Evolutionary conservation across 2,329 filamentous ascomycete genomes (phyloP).

Genomic region (Rhytidhysteron rufulum): DNA sequence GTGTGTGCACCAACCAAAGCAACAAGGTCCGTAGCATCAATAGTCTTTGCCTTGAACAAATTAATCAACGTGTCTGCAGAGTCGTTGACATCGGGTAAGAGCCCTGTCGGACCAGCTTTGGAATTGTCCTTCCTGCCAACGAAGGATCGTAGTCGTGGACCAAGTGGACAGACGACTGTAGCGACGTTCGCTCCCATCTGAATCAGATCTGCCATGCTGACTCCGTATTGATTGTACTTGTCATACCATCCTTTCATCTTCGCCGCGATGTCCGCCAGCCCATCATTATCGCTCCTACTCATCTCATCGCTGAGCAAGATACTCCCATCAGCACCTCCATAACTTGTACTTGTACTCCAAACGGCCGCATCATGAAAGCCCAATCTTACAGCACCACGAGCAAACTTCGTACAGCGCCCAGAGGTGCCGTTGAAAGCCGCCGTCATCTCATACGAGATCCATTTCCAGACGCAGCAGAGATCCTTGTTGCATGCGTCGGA

Average conservation of each 20-base stretch:
- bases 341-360: slow-evolving; percentile 15
- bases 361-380: slow-evolving; percentile 27
- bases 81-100: slow-evolving; percentile 30
- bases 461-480: slow-evolving; percentile 34
- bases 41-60: slow-evolving; percentile 37
- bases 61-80: slow-evolving; percentile 31
- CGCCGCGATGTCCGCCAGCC: slow-evolving; percentile 15
- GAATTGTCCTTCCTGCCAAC: slow-evolving; percentile 37
- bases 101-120: slow-evolving; percentile 27
- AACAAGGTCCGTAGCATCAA: slow-evolving; percentile 33
- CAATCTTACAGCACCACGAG: slow-evolving; percentile 20
- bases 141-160: slow-evolving; percentile 34
- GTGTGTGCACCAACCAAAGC: slow-evolving; percentile 37
- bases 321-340: slow-evolving; percentile 23
- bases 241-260: slow-evolving; percentile 7
- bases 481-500: slow-evolving; percentile 31
- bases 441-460: slow-evolving; percentile 32
- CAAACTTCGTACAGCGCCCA: slow-evolving; percentile 25
- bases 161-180: slow-evolving; percentile 36
- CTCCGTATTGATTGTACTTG: slow-evolving; percentile 18
- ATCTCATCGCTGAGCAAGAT: slow-evolving; percentile 20
- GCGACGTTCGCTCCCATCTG: slow-evolving; percentile 36
- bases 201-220: slow-evolving; percentile 36
- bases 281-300: slow-evolving; percentile 17
- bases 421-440: slow-evolving; percentile 30